phyloP scores from a whole-genome alignment of 768 basidiomycete genomes.

The Pulveroboletus sp. region DNA sequence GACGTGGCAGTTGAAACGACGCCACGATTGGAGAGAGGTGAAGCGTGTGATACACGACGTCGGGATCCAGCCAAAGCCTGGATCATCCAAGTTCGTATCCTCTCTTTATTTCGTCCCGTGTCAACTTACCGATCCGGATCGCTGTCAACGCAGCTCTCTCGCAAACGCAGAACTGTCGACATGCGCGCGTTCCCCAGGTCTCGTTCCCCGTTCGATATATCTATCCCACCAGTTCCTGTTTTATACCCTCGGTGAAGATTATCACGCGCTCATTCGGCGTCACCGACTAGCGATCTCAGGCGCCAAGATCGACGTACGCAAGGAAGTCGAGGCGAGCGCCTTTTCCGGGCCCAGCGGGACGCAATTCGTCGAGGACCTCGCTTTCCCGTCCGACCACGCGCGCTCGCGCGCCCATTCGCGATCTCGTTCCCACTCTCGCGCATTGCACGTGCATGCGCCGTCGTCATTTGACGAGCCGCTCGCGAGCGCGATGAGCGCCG shows the following conservation, averaged over 20 bases:
- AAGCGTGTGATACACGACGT: slow-evolving; percentile 26
- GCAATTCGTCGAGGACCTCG: slow-evolving; percentile 24
- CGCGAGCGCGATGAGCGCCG: slow-evolving; percentile 64
- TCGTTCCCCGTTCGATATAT: slow-evolving; percentile 76
- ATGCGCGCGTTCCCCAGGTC: slow-evolving; percentile 48
- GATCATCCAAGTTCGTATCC: slow-evolving; percentile 14
- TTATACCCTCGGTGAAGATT: slow-evolving; percentile 68
- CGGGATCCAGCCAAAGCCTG: slow-evolving; percentile 3
- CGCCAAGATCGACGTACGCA: slow-evolving; percentile 63
- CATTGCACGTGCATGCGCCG: slow-evolving; percentile 40
- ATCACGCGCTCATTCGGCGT: slow-evolving; percentile 70
- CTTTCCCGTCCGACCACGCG: slow-evolving; percentile 2
- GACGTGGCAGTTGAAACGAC: slow-evolving; percentile 60
- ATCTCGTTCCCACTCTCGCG: not conserved
- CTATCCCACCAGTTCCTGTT: slow-evolving; percentile 85
- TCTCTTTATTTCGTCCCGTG: not conserved
- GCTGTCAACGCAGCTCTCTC: slow-evolving; percentile 40
- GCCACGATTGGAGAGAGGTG: slow-evolving; percentile 51
- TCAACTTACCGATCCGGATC: not conserved
- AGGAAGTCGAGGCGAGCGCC: slow-evolving; percentile 64
- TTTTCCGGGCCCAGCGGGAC: slow-evolving; percentile 31
- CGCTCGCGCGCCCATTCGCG: not conserved
- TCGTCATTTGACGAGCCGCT: slow-evolving; percentile 70
- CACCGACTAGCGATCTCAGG: slow-evolving; percentile 57
- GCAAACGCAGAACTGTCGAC: slow-evolving; percentile 83